phyloP scores from a whole-genome alignment of 805 yeast genomes.

The Wickerhamiella vanderwaltii region DNA sequence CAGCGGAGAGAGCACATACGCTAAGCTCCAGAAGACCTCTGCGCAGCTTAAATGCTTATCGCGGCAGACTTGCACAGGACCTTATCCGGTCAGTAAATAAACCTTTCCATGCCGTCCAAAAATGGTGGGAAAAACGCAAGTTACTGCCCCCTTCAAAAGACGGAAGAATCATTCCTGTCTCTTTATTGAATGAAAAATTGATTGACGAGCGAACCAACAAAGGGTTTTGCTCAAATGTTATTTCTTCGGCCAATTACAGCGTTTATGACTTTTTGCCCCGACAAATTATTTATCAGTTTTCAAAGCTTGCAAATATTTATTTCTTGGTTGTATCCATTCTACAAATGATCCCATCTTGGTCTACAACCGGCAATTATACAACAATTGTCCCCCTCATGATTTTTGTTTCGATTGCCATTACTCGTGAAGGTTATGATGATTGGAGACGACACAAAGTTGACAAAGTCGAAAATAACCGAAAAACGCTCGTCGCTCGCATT shows the following conservation, averaged over 20 bases:
- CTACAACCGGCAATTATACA: slow-evolving; percentile 90
- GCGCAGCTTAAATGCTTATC: background rate
- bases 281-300: slow-evolving; percentile 81
- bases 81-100: background rate
- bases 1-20: background rate
- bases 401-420: slow-evolving; percentile 78
- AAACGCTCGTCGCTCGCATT: slow-evolving; percentile 31
- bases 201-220: slow-evolving; percentile 57
- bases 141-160: slow-evolving; percentile 40
- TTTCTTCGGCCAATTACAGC: slow-evolving; percentile 82
- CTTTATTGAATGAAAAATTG: slow-evolving; percentile 3
- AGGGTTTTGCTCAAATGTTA: slow-evolving; percentile 53
- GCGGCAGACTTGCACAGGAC: background rate
- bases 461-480: slow-evolving; percentile 63
- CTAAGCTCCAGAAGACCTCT: background rate
- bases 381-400: slow-evolving; percentile 81
- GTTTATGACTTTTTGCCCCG: slow-evolving; percentile 72
- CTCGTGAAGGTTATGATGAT: slow-evolving; percentile 91
- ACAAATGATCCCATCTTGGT: slow-evolving; percentile 95
- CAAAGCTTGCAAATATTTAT: slow-evolving; percentile 83
- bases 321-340: slow-evolving; percentile 80
- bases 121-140: slow-evolving; percentile 18
- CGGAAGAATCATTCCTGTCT: slow-evolving; percentile 68
- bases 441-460: slow-evolving; percentile 77
- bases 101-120: slow-evolving; percentile 3